Conservation (phyloP, 2,329 filamentous ascomycete species). For the Aspergillus candidus region DNA sequence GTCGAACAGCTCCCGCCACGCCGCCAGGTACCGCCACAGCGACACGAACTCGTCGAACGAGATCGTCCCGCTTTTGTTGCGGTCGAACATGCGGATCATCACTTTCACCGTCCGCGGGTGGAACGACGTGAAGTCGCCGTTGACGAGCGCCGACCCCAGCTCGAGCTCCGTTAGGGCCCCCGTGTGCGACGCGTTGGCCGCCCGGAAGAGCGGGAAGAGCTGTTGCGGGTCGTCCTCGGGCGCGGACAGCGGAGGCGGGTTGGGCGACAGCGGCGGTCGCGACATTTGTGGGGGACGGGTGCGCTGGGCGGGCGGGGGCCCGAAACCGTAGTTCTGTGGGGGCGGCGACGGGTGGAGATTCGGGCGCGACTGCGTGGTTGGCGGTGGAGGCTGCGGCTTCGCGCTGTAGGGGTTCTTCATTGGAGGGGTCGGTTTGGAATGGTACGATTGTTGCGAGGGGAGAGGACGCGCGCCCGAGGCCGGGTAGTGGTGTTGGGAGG, state of each 20-base stretch:
- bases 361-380: slow-evolving; percentile 23
- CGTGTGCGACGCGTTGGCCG: slow-evolving; percentile 72
- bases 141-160: slow-evolving; percentile 83
- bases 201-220: slow-evolving; percentile 78
- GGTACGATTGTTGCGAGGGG: too few species aligned
- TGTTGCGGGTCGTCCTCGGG: slow-evolving; percentile 50
- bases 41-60: slow-evolving; percentile 95
- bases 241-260: slow-evolving; percentile 46
- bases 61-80: slow-evolving; percentile 79
- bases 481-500: slow-evolving; percentile 14
- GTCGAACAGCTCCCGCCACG: slow-evolving; percentile 92
- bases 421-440: slow-evolving; percentile 11
- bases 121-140: slow-evolving; percentile 92
- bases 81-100: slow-evolving; percentile 99
- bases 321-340: slow-evolving; percentile 45
- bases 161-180: slow-evolving; percentile 82
- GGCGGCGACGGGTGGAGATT: slow-evolving; percentile 39
- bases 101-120: slow-evolving; percentile 90
- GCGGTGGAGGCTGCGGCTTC: slow-evolving; percentile 11
- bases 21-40: slow-evolving; percentile 90
- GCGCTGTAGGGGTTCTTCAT: slow-evolving; percentile 15
- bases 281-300: slow-evolving; percentile 52
- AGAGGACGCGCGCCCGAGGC: slow-evolving; percentile 12
- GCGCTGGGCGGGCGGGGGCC: slow-evolving; percentile 46
- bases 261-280: slow-evolving; percentile 61